These are phyloP conservation scores for Ophiorrhiza pumila DNA, from an alignment of 257 asterid genomes.

Conservation along the genomic window DNA sequence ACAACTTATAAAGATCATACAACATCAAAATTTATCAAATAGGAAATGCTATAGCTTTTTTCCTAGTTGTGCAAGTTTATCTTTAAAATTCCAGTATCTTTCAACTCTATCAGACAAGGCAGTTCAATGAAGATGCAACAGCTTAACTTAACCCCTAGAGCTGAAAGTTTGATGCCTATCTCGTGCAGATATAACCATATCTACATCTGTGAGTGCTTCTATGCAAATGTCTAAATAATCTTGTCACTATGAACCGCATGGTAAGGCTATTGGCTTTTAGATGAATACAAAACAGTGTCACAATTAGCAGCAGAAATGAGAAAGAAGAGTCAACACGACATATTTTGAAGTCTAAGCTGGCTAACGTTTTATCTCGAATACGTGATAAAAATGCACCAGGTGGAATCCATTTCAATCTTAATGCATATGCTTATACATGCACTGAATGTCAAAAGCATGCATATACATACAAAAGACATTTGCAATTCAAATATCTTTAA, in stretches of 20 bases:
- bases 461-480: background rate
- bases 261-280: background rate
- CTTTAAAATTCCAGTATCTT: background rate
- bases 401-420: background rate
- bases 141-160: background rate
- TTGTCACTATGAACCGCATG: background rate
- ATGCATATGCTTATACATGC: background rate
- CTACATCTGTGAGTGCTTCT: background rate
- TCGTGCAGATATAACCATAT: background rate
- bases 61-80: background rate
- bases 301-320: background rate
- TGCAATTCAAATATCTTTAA: background rate
- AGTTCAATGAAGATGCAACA: slow-evolving; percentile 8
- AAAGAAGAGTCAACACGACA: background rate
- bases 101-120: background rate
- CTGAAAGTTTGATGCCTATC: background rate
- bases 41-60: background rate
- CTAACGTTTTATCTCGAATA: background rate
- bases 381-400: background rate
- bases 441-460: background rate
- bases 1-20: background rate
- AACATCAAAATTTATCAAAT: background rate
- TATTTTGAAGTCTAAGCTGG: background rate
- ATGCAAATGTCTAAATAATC: background rate
- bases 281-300: background rate